phyloP scores from a whole-genome alignment of 306 rosid genomes.

The Vigna trinervia region DNA sequence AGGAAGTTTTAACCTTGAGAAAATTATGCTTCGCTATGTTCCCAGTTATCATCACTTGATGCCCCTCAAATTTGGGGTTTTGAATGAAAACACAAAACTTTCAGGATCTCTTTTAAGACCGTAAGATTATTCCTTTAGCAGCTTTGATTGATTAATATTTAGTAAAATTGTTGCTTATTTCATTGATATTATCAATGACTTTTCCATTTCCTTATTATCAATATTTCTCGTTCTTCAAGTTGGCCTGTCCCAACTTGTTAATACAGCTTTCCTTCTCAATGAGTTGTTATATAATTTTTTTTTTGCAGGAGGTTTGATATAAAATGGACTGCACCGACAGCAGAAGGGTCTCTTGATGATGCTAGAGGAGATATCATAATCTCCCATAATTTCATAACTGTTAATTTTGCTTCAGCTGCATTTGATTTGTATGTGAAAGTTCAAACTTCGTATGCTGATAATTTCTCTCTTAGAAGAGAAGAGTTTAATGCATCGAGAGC shows the following conservation, averaged over 20 bases:
- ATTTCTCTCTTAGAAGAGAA: constrained; percentile 51
- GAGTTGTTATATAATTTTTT: constrained; percentile 17
- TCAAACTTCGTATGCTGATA: constrained; percentile 67
- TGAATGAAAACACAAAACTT: constrained; percentile 83
- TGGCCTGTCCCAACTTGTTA: constrained; percentile 35
- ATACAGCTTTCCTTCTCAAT: constrained; percentile 34
- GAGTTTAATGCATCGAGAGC: constrained; percentile 50
- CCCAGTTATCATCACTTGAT: constrained; percentile 67
- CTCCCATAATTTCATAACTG: constrained; percentile 65
- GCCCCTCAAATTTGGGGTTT: constrained; percentile 75
- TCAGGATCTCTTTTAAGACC: constrained; percentile 87
- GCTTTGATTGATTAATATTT: constrained; percentile 35
- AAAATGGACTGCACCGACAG: constrained; percentile 86
- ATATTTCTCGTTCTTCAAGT: constrained; percentile 35
- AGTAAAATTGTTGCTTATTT: constrained; percentile 31
- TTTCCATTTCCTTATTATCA: not conserved
- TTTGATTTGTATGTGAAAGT: constrained; percentile 75
- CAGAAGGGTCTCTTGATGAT: constrained; percentile 85
- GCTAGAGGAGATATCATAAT: constrained; percentile 93
- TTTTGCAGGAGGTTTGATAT: constrained; percentile 79
- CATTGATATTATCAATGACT: constrained; percentile 32
- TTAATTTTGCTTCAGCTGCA: constrained; percentile 85
- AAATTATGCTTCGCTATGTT: constrained; percentile 72
- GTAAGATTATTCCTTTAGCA: constrained; percentile 59
- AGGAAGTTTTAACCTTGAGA: constrained; percentile 81